Evolutionary conservation across 495 filamentous ascomycete species (phyloP), one percentile per base, ranked within the genome.

Genomic region (Durotheca rogersii): DNA sequence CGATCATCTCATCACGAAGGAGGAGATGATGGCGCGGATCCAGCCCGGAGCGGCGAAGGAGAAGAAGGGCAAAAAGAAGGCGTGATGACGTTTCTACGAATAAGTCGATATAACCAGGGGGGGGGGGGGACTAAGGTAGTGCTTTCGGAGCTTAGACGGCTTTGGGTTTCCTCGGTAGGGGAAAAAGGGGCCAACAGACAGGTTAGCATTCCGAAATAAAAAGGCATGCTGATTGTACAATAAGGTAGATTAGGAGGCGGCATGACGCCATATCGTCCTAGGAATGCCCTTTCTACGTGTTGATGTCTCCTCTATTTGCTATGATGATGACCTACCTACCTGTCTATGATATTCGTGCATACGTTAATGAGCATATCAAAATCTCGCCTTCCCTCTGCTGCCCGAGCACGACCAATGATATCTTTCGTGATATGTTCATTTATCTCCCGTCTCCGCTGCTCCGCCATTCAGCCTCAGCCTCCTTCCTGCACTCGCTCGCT

Each of bases 21-120:
- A 97, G 76, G 94, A 97, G 79, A 98, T 98, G 93, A 98, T 98
- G 93, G 93, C 93, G 27, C 79, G 91, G 40, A 97, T 97, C 53
- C 83, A 89, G 67, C 89, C 82, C 19, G 81, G 81, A 7, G 66
- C 53, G 6, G 66, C 53, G 6, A 61, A 62, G 56, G 62, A 62
- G 32, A 65, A 66, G 53, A 66, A 66, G 60, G 51, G 53, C n/a
- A 66, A 66, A 50, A 62, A 66, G 47, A 60, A 58, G 60, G 60
- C 60, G 23, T 66, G 43, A 63, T 37, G 45, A n/a, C 11, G 23
- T 12, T 56, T 14, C 41, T 52, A 58, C 39, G 42, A 58, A 31
- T n/a, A n/a, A n/a, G n/a, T n/a, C n/a, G n/a, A n/a, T n/a, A n/a
- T n/a, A n/a, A n/a, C n/a, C n/a, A n/a, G n/a, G n/a, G n/a, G n/a